Percentiles rank a stretch among this genome's conserved stretches.
Conservation (phyloP, 352 stramenopile genomes). For the Plasmopara viticola region DNA sequence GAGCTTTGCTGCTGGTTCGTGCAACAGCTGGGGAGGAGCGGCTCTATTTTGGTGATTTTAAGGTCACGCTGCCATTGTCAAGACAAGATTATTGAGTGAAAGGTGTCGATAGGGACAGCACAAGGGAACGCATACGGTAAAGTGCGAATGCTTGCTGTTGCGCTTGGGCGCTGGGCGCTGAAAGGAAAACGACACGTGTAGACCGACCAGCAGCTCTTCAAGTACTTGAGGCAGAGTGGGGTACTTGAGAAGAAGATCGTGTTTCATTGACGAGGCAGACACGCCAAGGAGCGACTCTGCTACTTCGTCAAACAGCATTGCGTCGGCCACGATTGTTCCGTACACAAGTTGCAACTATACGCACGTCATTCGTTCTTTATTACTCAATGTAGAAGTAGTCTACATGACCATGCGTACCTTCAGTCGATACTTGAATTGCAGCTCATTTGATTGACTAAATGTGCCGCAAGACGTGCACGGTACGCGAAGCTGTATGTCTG, state of each 20-base stretch:
- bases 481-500: slow-evolving; percentile 12
- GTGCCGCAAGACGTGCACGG: slow-evolving; percentile 30
- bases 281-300: slow-evolving; percentile 33
- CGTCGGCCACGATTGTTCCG: slow-evolving; percentile 25
- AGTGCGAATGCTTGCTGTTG: slow-evolving; percentile 18
- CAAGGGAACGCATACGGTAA: slow-evolving; percentile 20
- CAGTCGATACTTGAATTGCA: slow-evolving; percentile 48
- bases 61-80: slow-evolving; percentile 29
- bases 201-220: slow-evolving; percentile 44
- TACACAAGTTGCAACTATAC: slow-evolving; percentile 38
- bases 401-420: slow-evolving; percentile 20
- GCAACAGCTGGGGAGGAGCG: slow-evolving; percentile 36
- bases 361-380: not conserved
- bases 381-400: not conserved
- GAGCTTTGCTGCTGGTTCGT: slow-evolving; percentile 31
- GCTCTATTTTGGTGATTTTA: slow-evolving; percentile 41
- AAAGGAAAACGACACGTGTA: slow-evolving; percentile 44
- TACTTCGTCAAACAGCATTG: slow-evolving; percentile 50
- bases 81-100: not conserved
- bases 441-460: slow-evolving; percentile 9
- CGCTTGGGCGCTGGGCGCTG: slow-evolving; percentile 22
- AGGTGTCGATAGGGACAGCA: not conserved
- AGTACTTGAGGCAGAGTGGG: slow-evolving; percentile 35
- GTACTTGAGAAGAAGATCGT: slow-evolving; percentile 30
- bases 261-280: slow-evolving; percentile 19